Evolutionary conservation across 1,284 basidiomycete species (phyloP), one percentile per base, ranked within the genome.

Genomic region (Boletellus deceptivus): DNA sequence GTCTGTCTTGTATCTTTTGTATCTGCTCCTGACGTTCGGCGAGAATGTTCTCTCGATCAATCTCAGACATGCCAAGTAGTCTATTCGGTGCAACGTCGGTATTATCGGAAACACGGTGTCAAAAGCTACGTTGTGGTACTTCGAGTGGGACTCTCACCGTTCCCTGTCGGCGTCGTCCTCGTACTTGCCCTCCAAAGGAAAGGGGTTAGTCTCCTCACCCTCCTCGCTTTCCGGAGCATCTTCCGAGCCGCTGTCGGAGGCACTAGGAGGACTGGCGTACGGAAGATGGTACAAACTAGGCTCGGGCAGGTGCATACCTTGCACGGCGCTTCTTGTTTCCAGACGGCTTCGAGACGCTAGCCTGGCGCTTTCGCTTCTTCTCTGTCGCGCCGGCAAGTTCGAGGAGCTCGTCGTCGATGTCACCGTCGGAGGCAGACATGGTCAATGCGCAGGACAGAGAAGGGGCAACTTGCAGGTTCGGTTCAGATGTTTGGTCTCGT

Each of bases 101-200:
- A 33, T 55, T 43, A 52, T 48, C 4, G 48, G n/a, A 14, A 34
- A 47, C n/a, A 46, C 36, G 36, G 40, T 53, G 64, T 64, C 56
- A 62, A 58, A 56, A 54, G 53, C 48, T 55, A 59, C 49, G 49
- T 54, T 61, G 44, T 36, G n/a, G 47, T 59, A 52, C 46, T 54
- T 56, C 54, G 50, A 46, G 70, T 46, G 27, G 46, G 41, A 56
- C 86, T 72, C 70, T 72, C 70, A 93, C 91, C 77, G 72, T 58
- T 88, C 80, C 63, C 89, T 83, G 68, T 98, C 95, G 4, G 75
- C 78, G 59, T 92, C 90, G 61, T 93, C 83, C 52, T 82, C 80
- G 67, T 91, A 98, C 69, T 93, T 92, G 42, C 91, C 92, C 61
- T 97, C 94, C 18, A 96, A 73, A 0, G 93, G 94, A 66, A 93